Base-by-base conservation (phyloP, 768 basidiomycete genomes). In the Kondoa malvinella region DNA sequence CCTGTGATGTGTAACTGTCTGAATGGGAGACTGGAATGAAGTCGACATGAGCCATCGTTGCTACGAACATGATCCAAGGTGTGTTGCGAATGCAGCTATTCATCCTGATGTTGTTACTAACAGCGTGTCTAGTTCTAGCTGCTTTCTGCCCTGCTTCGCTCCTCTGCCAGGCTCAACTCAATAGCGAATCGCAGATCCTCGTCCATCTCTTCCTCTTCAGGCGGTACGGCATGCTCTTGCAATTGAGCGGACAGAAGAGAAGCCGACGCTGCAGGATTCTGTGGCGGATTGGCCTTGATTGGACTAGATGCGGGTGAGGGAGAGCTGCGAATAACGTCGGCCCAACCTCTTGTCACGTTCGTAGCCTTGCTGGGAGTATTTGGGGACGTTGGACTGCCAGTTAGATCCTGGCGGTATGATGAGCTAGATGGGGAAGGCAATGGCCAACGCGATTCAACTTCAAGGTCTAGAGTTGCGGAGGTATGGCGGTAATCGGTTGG, bases 161-260 rank as follows among this genome's bases (percentile, higher is more conserved):
- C 69, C 30, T 69, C 69, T 16, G 59, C 69, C 30, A 65, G 31
- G 60, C 69, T 69, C 3, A 69, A 33, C 56, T 69, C 69, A n/a
- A 69, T n/a, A 1, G 65, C 69, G 56, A 57, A 69, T 25, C 40
- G 14, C 25, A 69, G 56, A 34, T 69, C 69, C 2, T 56, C 69
- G 29, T 69, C 69, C 32, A 67, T 67, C 21, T 69, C 69, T 12
- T 69, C 69, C n/a, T 57, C 30, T 26, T 27, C 32, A 4, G 8
- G 26, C 4, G n/a, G 26, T 16, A 27, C 4, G 4, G 3, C 14
- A n/a, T n/a, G 14, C 25, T 3, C 58, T 61, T 15, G 62, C 27
- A 65, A 25, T 57, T 67, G 31, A 17, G 25, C 59, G 26, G 59
- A 16, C 32, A 60, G 26, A 21, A 57, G 56, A 17, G 62, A 32